A percentile compares a stretch with the other conserved stretches of the same genome.
Conservation (phyloP, 129 eudicot genomes). For the Saussurea involucrata region DNA sequence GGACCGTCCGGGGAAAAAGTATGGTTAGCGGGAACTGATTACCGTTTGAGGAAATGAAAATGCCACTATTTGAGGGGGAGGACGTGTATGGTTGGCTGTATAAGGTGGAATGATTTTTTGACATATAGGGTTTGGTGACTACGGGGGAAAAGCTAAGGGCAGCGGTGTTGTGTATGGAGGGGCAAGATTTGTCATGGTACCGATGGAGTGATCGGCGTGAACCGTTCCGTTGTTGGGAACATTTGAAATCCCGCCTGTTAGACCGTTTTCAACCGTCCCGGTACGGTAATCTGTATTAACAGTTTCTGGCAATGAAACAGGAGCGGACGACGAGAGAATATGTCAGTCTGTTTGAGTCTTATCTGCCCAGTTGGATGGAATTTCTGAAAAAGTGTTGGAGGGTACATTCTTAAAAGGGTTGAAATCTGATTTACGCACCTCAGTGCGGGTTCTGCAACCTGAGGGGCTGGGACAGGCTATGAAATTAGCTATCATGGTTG, state of each 20-base stretch:
- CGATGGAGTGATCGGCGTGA: neutral
- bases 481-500: neutral
- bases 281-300: neutral
- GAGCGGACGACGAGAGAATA: neutral
- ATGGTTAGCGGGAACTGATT: too few relatives aligned
- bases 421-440: neutral
- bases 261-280: neutral
- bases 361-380: neutral
- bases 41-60: too few relatives aligned
- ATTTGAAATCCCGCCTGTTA: neutral
- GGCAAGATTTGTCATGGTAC: neutral
- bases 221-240: neutral
- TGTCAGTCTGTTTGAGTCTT: neutral
- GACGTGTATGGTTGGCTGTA: neutral
- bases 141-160: neutral
- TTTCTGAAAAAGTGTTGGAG: neutral
- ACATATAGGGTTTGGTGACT: neutral
- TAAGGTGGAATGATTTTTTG: neutral
- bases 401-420: neutral
- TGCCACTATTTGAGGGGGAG: neutral
- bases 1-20: neutral
- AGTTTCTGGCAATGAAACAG: neutral
- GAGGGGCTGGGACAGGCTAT: neutral
- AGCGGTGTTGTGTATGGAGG: neutral
- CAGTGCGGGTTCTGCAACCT: neutral